phyloP scores from a whole-genome alignment of 441 rosid genomes.

The Populus trichocarpa region DNA sequence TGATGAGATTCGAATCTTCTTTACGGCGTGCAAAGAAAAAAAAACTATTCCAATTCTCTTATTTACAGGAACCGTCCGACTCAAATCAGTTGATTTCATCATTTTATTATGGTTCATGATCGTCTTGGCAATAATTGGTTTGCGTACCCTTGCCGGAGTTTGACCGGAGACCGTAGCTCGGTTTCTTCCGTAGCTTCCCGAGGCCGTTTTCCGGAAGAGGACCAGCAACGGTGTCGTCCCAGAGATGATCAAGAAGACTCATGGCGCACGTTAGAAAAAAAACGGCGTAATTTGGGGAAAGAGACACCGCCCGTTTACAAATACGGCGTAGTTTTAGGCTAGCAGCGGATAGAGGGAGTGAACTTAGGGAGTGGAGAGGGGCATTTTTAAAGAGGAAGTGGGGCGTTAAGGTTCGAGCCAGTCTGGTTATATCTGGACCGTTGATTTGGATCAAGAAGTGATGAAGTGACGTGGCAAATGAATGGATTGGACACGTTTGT shows the following conservation, averaged over 20 bases:
- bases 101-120: not conserved
- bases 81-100: not conserved
- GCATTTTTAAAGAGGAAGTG: constrained; percentile 35
- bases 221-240: constrained; percentile 99
- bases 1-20: not conserved
- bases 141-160: constrained; percentile 84
- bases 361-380: not conserved
- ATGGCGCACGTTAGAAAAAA: constrained; percentile 24
- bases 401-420: constrained; percentile 27
- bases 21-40: not conserved
- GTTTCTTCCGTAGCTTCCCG: constrained; percentile 87
- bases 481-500: constrained; percentile 34
- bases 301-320: not conserved
- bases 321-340: not conserved
- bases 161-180: constrained; percentile 60
- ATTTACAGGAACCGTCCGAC: not conserved
- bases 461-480: constrained; percentile 35
- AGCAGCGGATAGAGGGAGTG: not conserved
- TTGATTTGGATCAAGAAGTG: constrained; percentile 23
- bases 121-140: not conserved
- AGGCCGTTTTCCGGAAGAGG: constrained; percentile 88
- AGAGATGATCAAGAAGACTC: constrained; percentile 85
- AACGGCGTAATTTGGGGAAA: not conserved
- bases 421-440: constrained; percentile 39
- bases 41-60: not conserved